Evolutionary conservation across 2,329 filamentous ascomycete genomes (phyloP).

Genomic region (Colletotrichum shisoi): DNA sequence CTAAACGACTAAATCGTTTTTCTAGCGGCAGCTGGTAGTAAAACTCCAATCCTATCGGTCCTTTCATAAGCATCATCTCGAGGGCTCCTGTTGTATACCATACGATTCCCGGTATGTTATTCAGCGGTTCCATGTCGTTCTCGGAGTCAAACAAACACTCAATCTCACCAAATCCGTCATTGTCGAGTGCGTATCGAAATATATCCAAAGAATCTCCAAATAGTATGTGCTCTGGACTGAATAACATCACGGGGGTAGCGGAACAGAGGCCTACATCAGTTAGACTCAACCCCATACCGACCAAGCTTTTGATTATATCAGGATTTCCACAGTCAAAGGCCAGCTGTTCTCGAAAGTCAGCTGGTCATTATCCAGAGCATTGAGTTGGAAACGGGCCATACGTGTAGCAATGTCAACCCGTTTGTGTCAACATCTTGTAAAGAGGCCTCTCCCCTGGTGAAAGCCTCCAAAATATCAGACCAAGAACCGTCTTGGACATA

Average conservation of each 20-base stretch:
- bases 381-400: not conserved
- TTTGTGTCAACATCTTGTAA: accelerated
- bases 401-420: slow-evolving; percentile 3
- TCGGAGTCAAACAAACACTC: not conserved
- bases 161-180: not conserved
- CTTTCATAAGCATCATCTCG: not conserved
- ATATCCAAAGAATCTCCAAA: too few relatives aligned
- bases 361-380: too few relatives aligned
- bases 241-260: accelerated
- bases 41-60: not conserved
- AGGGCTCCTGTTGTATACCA: accelerated
- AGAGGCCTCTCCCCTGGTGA: not conserved
- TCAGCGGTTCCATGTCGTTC: accelerated
- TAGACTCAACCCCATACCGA: not conserved
- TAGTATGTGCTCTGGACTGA: accelerated
- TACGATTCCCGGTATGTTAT: not conserved
- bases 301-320: not conserved
- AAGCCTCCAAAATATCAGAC: not conserved
- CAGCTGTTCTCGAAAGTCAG: not conserved
- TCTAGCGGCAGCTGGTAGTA: not conserved
- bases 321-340: not conserved
- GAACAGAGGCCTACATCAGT: accelerated
- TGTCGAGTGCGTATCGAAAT: not conserved
- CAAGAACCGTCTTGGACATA: accelerated
- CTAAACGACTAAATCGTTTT: not conserved